A percentile compares a stretch with the other conserved stretches of the same genome.
These are phyloP conservation scores for Stereum hirsutum DNA, from an alignment of 1,284 basidiomycete species.

Conservation along the genomic window DNA sequence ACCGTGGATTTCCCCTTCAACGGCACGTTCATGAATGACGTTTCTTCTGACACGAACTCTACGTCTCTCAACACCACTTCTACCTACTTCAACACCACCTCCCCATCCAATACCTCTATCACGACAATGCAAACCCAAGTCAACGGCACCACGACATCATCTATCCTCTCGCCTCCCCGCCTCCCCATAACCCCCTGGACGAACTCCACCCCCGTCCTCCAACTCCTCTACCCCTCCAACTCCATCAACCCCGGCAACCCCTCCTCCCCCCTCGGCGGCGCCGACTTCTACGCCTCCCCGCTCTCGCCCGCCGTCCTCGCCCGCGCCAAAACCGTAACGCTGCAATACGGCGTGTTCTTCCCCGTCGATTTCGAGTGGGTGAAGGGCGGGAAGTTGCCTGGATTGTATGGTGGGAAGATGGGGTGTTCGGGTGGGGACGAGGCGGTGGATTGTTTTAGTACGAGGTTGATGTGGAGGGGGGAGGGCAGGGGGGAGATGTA, in stretches of 20 bases:
- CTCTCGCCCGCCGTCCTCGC: slow-evolving; percentile 38
- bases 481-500: slow-evolving; percentile 62
- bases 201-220: slow-evolving; percentile 26
- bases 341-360: slow-evolving; percentile 61
- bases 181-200: slow-evolving; percentile 10
- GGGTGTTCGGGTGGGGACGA: slow-evolving; percentile 61
- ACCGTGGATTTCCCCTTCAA: too few species aligned
- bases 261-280: slow-evolving; percentile 48
- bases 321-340: slow-evolving; percentile 39
- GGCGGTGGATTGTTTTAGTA: slow-evolving; percentile 62
- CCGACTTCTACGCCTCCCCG: slow-evolving; percentile 62
- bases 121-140: too few species aligned
- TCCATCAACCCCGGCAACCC: slow-evolving; percentile 53
- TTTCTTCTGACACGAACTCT: not conserved
- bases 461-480: slow-evolving; percentile 66
- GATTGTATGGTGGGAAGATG: slow-evolving; percentile 58
- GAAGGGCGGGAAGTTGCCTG: slow-evolving; percentile 62
- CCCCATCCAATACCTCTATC: not conserved
- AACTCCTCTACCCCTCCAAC: slow-evolving; percentile 51
- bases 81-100: not conserved
- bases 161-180: not conserved
- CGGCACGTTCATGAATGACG: not conserved
- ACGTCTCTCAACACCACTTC: not conserved
- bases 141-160: too few species aligned
- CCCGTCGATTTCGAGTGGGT: slow-evolving; percentile 59